These are phyloP conservation scores for Periconia macrospinosa DNA, from an alignment of 2,329 filamentous ascomycete species.

Conservation along the genomic window DNA sequence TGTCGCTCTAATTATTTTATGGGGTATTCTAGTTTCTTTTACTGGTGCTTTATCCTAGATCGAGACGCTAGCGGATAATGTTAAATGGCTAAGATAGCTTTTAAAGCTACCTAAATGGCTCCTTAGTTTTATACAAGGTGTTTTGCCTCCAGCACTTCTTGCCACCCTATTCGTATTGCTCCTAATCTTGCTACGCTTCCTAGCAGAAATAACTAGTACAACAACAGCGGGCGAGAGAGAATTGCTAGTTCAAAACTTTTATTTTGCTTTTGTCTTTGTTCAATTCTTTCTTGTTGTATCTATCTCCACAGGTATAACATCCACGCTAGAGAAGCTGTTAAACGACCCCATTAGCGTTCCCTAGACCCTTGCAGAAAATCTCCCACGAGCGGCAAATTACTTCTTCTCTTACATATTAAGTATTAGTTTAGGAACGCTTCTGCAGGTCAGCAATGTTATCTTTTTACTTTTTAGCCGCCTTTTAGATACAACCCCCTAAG, in stretches of 20 bases:
- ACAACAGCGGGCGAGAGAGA: conserved; percentile 80
- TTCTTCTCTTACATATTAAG: conserved; percentile 99
- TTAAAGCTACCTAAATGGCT: conserved; percentile 61
- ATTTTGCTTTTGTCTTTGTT: conserved; percentile 92
- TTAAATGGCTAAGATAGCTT: conserved; percentile 73
- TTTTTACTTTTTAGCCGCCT: conserved; percentile 79
- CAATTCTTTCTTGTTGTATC: conserved; percentile 94
- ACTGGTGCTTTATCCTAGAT: conserved; percentile 82
- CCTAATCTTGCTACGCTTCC: conserved; percentile 73
- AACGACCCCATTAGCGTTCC: conserved; percentile 68
- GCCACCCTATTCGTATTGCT: conserved; percentile 78
- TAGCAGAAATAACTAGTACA: conserved; percentile 74
- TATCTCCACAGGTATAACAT: conserved; percentile 74
- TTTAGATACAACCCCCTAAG: conserved; percentile 76
- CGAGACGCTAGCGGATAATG: conserved; percentile 65
- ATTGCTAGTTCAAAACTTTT: conserved; percentile 86
- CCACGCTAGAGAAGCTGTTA: conserved; percentile 66
- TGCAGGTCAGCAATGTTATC: conserved; percentile 79
- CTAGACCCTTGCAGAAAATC: conserved; percentile 70
- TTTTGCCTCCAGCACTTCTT: conserved; percentile 77
- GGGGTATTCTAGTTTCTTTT: conserved; percentile 88
- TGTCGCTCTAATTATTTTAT: conserved; percentile 77
- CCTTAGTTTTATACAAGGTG: conserved; percentile 76
- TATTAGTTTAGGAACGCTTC: conserved; percentile 82
- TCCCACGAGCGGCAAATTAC: conserved; percentile 89